Conservation (phyloP, 2,329 filamentous ascomycete genomes). For the Exophiala dermatitidis region DNA sequence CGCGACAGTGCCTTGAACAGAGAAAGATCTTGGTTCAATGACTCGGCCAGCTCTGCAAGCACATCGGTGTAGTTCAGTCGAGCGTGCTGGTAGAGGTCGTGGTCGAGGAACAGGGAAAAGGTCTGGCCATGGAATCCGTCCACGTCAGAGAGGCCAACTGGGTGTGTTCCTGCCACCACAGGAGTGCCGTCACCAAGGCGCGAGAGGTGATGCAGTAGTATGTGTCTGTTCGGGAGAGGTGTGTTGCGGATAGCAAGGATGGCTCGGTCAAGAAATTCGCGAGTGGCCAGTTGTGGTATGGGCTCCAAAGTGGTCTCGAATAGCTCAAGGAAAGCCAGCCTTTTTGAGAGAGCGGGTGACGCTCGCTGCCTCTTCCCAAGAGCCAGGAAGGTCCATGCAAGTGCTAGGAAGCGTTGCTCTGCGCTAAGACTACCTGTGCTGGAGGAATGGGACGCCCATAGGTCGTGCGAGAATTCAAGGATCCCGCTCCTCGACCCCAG, state of each 20-base stretch:
- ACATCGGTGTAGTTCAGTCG: neutral
- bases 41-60: constrained; percentile 3
- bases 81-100: neutral
- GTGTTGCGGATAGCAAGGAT: neutral
- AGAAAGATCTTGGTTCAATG: constrained; percentile 2
- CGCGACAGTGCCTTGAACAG: constrained; percentile 8
- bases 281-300: neutral
- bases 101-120: neutral
- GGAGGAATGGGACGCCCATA: constrained; percentile 3
- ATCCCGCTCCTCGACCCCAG: constrained; percentile 2
- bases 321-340: neutral
- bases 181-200: neutral
- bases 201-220: constrained; percentile 4
- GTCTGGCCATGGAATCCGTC: neutral
- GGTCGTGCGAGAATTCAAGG: neutral
- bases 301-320: constrained; percentile 4
- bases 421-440: neutral
- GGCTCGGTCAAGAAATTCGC: neutral
- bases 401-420: constrained; percentile 8
- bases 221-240: constrained; percentile 7
- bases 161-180: neutral
- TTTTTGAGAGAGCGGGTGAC: neutral
- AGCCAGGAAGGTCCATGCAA: constrained; percentile 14
- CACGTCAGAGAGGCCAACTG: neutral
- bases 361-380: constrained; percentile 1